Conservation (phyloP, 1,284 basidiomycete species). For the Coniophora puteana region DNA sequence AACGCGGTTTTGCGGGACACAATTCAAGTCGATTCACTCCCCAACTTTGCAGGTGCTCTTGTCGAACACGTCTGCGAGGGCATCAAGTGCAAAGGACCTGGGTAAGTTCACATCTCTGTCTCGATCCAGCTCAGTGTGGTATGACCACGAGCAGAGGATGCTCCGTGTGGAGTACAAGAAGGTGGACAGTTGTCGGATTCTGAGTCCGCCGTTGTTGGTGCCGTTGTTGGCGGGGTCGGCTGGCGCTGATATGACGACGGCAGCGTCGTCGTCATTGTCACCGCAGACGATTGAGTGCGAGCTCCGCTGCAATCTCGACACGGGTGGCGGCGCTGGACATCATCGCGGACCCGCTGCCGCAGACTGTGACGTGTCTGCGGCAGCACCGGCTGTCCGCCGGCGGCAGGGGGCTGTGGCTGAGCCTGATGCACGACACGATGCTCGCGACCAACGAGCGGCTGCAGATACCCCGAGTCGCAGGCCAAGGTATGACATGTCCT, state of each 20-base stretch:
- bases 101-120: no score
- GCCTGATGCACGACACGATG: conserved; percentile 83
- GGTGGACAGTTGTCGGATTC: conserved; percentile 46
- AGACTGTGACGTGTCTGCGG: conserved; percentile 78
- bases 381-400: conserved; percentile 85
- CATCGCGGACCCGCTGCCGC: conserved; percentile 92
- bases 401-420: conserved; percentile 96
- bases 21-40: no score
- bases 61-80: no score
- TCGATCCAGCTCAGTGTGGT: no score
- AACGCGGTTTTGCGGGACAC: no score
- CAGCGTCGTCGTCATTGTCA: background rate
- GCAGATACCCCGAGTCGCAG: conserved; percentile 71
- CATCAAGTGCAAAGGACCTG: no score
- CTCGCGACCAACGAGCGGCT: conserved; percentile 77
- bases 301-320: conserved; percentile 90
- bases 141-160: conserved; percentile 83
- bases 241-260: no score
- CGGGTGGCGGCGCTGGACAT: conserved; percentile 83
- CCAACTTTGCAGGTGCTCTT: no score
- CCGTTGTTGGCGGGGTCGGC: no score
- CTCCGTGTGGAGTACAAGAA: conserved; percentile 88
- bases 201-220: conserved; percentile 15
- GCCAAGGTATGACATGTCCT: conserved; percentile 47
- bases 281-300: conserved; percentile 87